Evolutionary conservation across 805 yeast species (phyloP), one percentile per base, ranked within the genome.

Genomic region (Saccharomyces cerevisiae): DNA sequence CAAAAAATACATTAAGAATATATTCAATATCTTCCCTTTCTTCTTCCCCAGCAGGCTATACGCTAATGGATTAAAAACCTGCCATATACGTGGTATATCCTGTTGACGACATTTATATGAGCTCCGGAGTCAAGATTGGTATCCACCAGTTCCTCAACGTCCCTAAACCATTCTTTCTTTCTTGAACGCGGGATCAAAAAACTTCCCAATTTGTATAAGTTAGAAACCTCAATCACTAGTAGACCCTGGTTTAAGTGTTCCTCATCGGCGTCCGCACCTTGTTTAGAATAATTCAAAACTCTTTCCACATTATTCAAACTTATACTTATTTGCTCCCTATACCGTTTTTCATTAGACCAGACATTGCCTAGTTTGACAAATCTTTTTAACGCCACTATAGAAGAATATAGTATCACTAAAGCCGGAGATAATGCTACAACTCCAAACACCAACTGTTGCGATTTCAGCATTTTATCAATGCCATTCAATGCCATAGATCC

Each of bases 381-480:
- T n/a, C 59, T 63, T 61, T 60, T 66, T 59, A 60, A 70, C 64
- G 53, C 73, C 65, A 62, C 66, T 53, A 63, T 67, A 4, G 75
- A 50, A 57, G 79, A 78, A 69, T 83, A 79, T 1, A 84, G 57
- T 14, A 85, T 79, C 53, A 89, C 60, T 24, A 82, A 61, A 51
- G 92, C 79, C 0, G 99, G 99, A 21, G 91, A 80, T 2, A 94
- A 84, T 1, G 97, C 96, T 27, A 94, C 87, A 24, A 89, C 74
- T 0, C 96, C 97, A 73, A 92, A 89, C n/a, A 94, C 94, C 53
- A 92, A 78, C 67, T 94, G 96, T 72, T 92, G 99, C 51, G 94
- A 85, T 68, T 89, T 86, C 48, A 94, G 77, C 59, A 92, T 74
- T 66, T 87, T 85, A 70, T 94, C 98, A 57, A 94, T 91, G 8